Evolutionary conservation across 495 filamentous ascomycete genomes (phyloP), one percentile per base, ranked within the genome.

Genomic region (Trichocladium uniseriatum): DNA sequence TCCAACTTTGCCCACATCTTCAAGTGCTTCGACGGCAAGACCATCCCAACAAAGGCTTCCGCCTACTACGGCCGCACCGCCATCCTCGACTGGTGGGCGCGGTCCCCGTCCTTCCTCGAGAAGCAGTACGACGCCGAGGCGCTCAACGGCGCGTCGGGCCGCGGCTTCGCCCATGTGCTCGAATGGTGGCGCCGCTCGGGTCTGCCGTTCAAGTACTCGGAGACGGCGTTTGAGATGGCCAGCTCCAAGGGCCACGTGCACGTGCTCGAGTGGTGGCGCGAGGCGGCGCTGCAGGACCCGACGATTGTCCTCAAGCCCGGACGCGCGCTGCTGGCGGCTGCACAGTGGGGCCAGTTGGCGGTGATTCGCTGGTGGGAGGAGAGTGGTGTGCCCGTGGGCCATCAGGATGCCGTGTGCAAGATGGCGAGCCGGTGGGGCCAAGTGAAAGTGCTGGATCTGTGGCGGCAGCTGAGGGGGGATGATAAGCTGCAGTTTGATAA

Each of bases 211-310:
- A 84, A 84, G 53, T 95, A 94, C 62, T 88, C 82, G 19, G 89
- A 94, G 54, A 71, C 80, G 2, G 87, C 90, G 0, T 80, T 96
- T 35, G 90, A 96, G 62, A 79, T 87, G 38, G 90, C 90, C 19
- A 87, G 80, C 49, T 80, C 80, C 2, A 83, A 88, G 61, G 88
- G 89, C 21, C 86, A 88, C 47, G 70, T 94, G n/a, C 68, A 74
- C 0, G 87, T 95, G 6, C 75, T 96, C 0, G 81, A 92, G 53
- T 96, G 90, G 90, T 96, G 90, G 90, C 85, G 84, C 52, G 66
- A 78, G 40, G 78, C 83, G 0, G 78, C 68, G 18, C 52, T 68
- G 27, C 63, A 63, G 45, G 59, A 71, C 49, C 60, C 67, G 24
- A 48, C 51, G 22, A 66, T 77, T 56, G 43, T 62, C 0, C 72